Percentiles rank a stretch among this genome's conserved stretches.
Conservation (phyloP, 208 protist genomes). For the Borovskyia barvae region DNA sequence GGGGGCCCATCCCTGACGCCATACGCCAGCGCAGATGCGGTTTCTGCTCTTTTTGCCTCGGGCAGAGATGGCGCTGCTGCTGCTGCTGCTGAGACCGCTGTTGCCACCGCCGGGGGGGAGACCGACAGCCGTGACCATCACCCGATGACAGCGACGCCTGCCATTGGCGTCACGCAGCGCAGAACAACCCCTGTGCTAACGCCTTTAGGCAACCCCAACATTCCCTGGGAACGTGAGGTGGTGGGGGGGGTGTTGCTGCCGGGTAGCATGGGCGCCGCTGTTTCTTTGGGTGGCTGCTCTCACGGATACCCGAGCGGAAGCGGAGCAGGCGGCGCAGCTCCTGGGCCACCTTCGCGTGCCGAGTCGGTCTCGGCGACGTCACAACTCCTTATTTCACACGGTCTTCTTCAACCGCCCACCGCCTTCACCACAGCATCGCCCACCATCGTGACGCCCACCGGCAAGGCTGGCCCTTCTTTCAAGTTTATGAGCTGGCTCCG, state of each 20-base stretch:
- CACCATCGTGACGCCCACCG: not conserved
- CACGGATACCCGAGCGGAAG: not conserved
- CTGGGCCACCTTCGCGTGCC: not conserved
- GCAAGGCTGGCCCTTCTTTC: constrained; percentile 4
- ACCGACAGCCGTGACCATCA: no score
- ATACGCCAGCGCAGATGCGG: constrained; percentile 3
- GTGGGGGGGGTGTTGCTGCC: constrained; percentile 33
- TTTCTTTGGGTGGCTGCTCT: not conserved
- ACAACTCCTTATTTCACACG: constrained; percentile 19
- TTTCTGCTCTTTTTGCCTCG: no score
- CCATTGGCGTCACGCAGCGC: not conserved
- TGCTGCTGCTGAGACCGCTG: no score
- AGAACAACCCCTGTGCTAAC: no score
- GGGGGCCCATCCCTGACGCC: not conserved
- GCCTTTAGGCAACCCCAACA: no score
- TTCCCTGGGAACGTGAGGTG: constrained; percentile 3
- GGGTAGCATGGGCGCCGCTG: constrained; percentile 17
- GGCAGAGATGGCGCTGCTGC: no score
- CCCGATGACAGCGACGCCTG: not conserved
- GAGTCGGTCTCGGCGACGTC: constrained; percentile 2
- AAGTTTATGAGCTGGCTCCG: constrained; percentile 18
- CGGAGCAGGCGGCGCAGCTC: not conserved
- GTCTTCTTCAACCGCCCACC: constrained; percentile 17
- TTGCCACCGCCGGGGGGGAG: no score
- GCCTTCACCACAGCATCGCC: constrained; percentile 19